These are phyloP conservation scores for Paecilomyces formosus DNA, from an alignment of 2,329 filamentous ascomycete species.

Conservation along the genomic window DNA sequence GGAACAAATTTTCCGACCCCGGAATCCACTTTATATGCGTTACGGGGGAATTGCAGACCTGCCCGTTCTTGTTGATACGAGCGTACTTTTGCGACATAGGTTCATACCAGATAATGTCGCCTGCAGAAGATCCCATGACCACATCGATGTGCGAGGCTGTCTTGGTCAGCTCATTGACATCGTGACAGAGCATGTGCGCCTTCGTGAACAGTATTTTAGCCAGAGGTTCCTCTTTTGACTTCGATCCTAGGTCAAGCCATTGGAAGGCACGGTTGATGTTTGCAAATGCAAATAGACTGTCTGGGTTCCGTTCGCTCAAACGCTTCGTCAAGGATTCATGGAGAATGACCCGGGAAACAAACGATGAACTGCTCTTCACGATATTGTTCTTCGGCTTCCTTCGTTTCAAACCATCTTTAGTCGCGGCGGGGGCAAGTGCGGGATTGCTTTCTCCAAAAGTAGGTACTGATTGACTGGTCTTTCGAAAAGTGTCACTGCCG, in stretches of 20 bases:
- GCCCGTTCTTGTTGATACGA: constrained; percentile 91
- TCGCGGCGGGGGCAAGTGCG: constrained; percentile 54
- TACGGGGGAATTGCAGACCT: constrained; percentile 79
- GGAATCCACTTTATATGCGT: constrained; percentile 90
- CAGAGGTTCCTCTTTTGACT: constrained; percentile 68
- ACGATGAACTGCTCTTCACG: constrained; percentile 96
- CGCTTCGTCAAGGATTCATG: constrained; percentile 75
- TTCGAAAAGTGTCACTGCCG: constrained; percentile 44
- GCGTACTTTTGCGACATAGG: constrained; percentile 94
- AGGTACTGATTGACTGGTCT: constrained; percentile 41
- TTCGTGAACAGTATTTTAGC: constrained; percentile 97
- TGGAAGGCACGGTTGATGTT: constrained; percentile 95
- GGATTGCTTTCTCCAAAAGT: constrained; percentile 84
- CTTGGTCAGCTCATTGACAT: constrained; percentile 80
- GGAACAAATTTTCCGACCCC: constrained; percentile 84
- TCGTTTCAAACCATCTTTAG: constrained; percentile 64
- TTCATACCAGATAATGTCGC: constrained; percentile 98
- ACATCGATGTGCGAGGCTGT: constrained; percentile 74
- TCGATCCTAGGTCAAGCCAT: constrained; percentile 83
- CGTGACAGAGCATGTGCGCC: constrained; percentile 89
- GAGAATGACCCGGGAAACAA: constrained; percentile 91
- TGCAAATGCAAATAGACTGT: constrained; percentile 83
- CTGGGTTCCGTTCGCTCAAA: constrained; percentile 66
- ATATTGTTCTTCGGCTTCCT: constrained; percentile 98
- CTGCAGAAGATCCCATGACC: constrained; percentile 91